These are phyloP conservation scores for Tetrahymena thermophila DNA, from an alignment of 73 alveolate genomes.

Conservation along the genomic window DNA sequence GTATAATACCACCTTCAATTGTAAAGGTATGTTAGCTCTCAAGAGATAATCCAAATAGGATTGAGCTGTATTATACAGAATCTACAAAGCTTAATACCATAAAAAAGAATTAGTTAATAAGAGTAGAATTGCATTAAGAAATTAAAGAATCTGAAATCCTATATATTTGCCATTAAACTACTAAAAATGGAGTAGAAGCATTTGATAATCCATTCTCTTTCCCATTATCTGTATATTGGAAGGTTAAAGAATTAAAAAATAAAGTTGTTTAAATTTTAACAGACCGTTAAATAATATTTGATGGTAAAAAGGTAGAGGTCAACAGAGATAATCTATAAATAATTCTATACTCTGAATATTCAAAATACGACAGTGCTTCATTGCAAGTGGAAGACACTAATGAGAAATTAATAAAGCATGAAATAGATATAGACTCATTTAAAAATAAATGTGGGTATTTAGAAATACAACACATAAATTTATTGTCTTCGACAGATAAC, in stretches of 20 bases:
- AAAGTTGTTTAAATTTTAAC: neutral
- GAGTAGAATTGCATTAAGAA: neutral
- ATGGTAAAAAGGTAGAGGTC: neutral
- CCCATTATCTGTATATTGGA: neutral
- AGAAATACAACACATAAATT: neutral
- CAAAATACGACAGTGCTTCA: neutral
- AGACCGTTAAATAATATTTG: neutral
- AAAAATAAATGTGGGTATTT: neutral
- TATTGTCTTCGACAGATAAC: neutral
- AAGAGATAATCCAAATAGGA: neutral
- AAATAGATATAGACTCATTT: neutral
- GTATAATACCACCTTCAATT: neutral
- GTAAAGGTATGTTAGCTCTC: neutral
- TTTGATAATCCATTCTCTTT: neutral
- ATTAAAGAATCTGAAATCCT: neutral
- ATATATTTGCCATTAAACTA: neutral
- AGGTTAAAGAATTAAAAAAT: neutral
- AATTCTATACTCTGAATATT: neutral
- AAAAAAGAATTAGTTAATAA: neutral
- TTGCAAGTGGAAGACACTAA: neutral
- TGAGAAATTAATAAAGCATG: neutral
- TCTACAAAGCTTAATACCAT: neutral
- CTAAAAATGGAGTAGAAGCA: neutral
- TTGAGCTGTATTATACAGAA: neutral
- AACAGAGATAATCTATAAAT: neutral